Conservation (phyloP, 345 rosid species). For the Lenwebbia sp. region DNA sequence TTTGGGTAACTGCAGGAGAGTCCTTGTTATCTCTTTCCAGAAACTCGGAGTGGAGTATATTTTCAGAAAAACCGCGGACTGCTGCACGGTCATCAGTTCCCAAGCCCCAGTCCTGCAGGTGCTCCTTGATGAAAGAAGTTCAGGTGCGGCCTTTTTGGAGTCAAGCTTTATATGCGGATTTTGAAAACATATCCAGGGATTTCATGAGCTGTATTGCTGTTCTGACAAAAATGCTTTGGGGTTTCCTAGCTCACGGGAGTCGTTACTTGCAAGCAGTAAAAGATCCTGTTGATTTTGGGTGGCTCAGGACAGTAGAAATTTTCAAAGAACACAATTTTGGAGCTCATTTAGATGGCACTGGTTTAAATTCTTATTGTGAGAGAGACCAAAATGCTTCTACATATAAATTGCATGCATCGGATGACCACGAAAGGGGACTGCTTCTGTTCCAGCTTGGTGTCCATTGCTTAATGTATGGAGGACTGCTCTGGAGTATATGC, state of each 20-base stretch:
- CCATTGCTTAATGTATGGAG: constrained; percentile 55
- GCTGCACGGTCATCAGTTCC: constrained; percentile 6
- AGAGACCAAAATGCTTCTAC: not conserved
- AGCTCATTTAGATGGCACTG: not conserved
- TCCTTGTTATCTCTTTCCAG: constrained; percentile 32
- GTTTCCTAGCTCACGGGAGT: constrained; percentile 29
- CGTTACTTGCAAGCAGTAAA: constrained; percentile 22
- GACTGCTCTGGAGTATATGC: constrained; percentile 30
- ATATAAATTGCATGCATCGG: constrained; percentile 3
- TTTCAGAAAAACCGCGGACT: not conserved
- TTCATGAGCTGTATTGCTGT: constrained; percentile 33
- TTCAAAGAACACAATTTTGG: not conserved
- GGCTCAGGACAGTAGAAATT: constrained; percentile 4
- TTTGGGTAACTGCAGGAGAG: constrained; percentile 68
- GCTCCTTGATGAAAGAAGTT: constrained; percentile 24
- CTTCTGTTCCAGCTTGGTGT: constrained; percentile 34
- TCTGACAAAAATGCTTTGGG: constrained; percentile 29
- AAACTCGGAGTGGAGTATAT: constrained; percentile 17
- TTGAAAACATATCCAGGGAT: constrained; percentile 12
- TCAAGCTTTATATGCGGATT: constrained; percentile 8
- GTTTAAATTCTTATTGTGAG: not conserved
- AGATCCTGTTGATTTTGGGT: constrained; percentile 35
- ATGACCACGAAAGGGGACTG: constrained; percentile 7
- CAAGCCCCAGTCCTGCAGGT: constrained; percentile 25
- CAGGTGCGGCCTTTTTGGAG: not conserved